A percentile compares a stretch with the other conserved stretches of the same genome.
These are phyloP conservation scores for Rhizophagus clarus DNA, from an alignment of 192 early-diverging fungal genomes.

Conservation along the genomic window DNA sequence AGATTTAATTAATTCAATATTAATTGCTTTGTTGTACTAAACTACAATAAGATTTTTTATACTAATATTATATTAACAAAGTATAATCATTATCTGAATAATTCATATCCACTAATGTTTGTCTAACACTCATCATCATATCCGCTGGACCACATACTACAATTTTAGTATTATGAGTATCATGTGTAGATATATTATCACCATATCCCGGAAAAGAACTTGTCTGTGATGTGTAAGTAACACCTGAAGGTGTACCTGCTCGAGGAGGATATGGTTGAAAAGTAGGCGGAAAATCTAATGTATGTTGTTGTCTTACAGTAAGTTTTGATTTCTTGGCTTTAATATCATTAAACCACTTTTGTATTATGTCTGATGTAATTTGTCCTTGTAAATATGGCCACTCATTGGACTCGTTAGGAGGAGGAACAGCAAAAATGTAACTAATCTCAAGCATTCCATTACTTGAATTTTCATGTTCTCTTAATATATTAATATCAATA, in stretches of 20 bases:
- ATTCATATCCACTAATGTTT: background rate
- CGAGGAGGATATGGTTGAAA: no score
- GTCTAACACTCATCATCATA: background rate
- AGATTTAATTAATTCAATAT: no score
- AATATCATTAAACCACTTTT: background rate
- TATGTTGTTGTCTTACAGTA: background rate
- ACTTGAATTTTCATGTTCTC: background rate
- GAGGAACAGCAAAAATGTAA: background rate
- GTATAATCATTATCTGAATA: constrained; percentile 4
- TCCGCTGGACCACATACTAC: constrained; percentile 11
- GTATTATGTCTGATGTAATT: background rate
- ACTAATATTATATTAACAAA: background rate
- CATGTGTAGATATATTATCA: background rate
- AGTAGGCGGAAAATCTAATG: background rate
- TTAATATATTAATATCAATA: background rate
- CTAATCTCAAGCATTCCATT: background rate
- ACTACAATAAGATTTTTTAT: no score
- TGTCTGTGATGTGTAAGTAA: background rate
- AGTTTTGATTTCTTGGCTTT: background rate
- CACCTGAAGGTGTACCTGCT: background rate
- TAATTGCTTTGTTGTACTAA: no score
- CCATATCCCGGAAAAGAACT: background rate
- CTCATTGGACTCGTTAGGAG: background rate
- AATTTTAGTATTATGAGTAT: background rate
- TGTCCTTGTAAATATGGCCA: background rate